Conservation (phyloP, 2,329 filamentous ascomycete species). For the Penicillium olsonii region DNA sequence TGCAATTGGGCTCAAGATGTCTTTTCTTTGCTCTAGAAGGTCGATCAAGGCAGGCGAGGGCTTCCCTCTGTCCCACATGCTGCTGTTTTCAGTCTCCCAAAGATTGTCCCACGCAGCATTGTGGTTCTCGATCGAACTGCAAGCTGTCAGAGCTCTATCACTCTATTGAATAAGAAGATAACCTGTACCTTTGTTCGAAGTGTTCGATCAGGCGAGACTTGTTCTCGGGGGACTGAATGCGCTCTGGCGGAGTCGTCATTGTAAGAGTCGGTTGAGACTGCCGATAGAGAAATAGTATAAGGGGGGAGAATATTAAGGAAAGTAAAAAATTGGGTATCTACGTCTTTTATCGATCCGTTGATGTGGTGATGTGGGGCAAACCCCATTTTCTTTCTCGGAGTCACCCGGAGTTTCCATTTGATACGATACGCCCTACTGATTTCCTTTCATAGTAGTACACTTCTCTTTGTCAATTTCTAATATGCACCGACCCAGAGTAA, state of each 20-base stretch:
- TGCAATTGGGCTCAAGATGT: constrained; percentile 20
- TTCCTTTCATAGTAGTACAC: too few species aligned
- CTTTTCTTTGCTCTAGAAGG: constrained; percentile 25
- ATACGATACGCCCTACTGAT: not conserved
- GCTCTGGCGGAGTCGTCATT: not conserved
- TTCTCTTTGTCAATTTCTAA: too few species aligned
- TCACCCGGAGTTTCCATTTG: too few species aligned
- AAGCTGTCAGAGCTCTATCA: not conserved
- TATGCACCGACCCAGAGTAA: too few species aligned
- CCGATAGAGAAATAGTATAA: too few species aligned
- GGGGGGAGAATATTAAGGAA: too few species aligned
- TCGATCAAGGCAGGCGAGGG: constrained; percentile 34
- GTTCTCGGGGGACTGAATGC: not conserved
- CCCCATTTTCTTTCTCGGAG: too few species aligned
- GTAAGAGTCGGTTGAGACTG: too few species aligned
- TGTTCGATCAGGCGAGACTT: not conserved
- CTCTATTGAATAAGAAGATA: too few species aligned
- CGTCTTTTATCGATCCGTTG: too few species aligned
- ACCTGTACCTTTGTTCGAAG: not conserved
- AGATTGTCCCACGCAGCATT: constrained; percentile 11
- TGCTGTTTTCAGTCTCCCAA: constrained; percentile 26
- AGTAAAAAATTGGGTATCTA: too few species aligned
- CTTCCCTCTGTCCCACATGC: constrained; percentile 35
- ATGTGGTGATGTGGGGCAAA: too few species aligned
- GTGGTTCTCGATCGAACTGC: constrained; percentile 5